These are phyloP conservation scores for Boletus patriciae DNA, from an alignment of 768 basidiomycete species.

Conservation along the genomic window DNA sequence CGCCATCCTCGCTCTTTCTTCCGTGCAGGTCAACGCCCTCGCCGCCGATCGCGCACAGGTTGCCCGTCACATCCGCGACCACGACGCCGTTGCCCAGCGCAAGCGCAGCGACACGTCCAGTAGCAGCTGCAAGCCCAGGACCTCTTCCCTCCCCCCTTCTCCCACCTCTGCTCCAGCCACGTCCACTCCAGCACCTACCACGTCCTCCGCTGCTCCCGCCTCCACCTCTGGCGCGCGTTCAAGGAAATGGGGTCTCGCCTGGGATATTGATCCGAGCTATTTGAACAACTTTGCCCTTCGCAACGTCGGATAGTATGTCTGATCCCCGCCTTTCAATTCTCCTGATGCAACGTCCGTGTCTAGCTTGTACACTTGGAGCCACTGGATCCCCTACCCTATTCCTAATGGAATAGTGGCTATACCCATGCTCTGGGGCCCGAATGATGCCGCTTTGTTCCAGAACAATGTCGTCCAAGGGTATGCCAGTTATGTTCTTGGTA, in stretches of 20 bases:
- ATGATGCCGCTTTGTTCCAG: conserved; percentile 47
- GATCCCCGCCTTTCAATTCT: neutral
- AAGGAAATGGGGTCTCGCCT: conserved; percentile 54
- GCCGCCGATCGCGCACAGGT: conserved; percentile 39
- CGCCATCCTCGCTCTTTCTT: conserved; percentile 54
- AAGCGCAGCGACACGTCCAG: conserved; percentile 48
- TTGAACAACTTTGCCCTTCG: conserved; percentile 48
- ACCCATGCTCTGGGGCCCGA: conserved; percentile 72
- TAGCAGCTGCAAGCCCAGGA: conserved; percentile 59
- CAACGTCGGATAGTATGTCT: conserved; percentile 44
- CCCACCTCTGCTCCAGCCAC: neutral
- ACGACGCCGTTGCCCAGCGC: conserved; percentile 50
- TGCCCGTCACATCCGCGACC: conserved; percentile 47
- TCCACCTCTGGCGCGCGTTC: neutral
- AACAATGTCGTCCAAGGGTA: conserved; percentile 48
- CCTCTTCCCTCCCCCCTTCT: conserved; percentile 29
- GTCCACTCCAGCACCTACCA: too few relatives aligned
- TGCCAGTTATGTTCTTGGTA: conserved; percentile 50
- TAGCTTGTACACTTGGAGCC: conserved; percentile 72
- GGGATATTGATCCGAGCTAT: conserved; percentile 24
- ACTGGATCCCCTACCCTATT: conserved; percentile 37
- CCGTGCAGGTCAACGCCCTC: conserved; percentile 55
- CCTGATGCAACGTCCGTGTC: neutral
- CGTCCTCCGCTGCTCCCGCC: conserved; percentile 3
- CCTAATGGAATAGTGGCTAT: too few relatives aligned